A percentile compares a stretch with the other conserved stretches of the same genome.
phyloP scores from a whole-genome alignment of 2,329 filamentous ascomycete genomes.

The Penicillium rolfsii region DNA sequence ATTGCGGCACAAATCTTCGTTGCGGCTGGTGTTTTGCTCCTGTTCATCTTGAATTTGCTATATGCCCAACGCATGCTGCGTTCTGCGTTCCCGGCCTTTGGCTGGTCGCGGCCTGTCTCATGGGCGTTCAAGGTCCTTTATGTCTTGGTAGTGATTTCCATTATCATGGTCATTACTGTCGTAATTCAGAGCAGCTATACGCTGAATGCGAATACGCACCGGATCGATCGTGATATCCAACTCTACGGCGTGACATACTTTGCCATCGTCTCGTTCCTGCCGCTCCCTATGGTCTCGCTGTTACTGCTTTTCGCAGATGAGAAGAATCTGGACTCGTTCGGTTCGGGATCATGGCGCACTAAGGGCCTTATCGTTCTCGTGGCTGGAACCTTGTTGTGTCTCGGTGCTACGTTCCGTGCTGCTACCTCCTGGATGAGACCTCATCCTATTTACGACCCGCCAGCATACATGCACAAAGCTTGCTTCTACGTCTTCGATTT shows the following conservation, averaged over 20 bases:
- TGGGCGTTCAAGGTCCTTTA: conserved; percentile 62
- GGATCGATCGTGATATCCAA: conserved; percentile 65
- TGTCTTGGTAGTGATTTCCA: conserved; percentile 58
- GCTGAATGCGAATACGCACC: conserved; percentile 54
- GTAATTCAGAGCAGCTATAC: conserved; percentile 71
- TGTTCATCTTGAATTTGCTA: conserved; percentile 78
- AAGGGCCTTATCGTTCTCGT: conserved; percentile 69
- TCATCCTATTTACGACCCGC: conserved; percentile 57
- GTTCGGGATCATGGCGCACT: conserved; percentile 65
- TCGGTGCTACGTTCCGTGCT: conserved; percentile 71
- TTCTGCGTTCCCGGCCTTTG: conserved; percentile 69
- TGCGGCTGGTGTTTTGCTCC: conserved; percentile 71
- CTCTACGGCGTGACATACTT: conserved; percentile 65
- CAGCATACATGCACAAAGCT: conserved; percentile 71
- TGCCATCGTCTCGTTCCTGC: conserved; percentile 67
- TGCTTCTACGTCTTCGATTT: conserved; percentile 84
- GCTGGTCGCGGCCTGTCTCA: conserved; percentile 64
- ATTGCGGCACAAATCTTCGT: conserved; percentile 70
- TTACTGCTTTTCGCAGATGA: conserved; percentile 53
- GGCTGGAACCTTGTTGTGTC: conserved; percentile 62
- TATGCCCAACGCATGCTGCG: conserved; percentile 76
- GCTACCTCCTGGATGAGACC: conserved; percentile 59
- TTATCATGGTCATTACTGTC: conserved; percentile 68
- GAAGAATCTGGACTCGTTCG: conserved; percentile 62
- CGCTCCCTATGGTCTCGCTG: conserved; percentile 59